These are phyloP conservation scores for Eremomyces bilateralis DNA, from an alignment of 495 filamentous ascomycete species.

Conservation along the genomic window DNA sequence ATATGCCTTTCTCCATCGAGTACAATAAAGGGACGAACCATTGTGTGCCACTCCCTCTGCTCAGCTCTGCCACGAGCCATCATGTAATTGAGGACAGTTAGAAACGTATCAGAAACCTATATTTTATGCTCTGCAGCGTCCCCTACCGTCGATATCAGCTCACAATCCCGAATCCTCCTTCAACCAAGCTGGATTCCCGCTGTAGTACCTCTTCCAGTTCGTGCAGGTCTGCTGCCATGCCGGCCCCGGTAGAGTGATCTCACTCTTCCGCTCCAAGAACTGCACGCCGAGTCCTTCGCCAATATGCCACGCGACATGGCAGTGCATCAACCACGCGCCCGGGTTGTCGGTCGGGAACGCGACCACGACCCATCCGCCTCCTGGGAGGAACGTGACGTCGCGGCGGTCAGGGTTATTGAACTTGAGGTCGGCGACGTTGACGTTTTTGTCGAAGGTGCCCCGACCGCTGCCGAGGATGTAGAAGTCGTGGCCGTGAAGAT, in stretches of 20 bases:
- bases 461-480: slow-evolving; percentile 11
- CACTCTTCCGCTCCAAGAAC: slow-evolving; percentile 13
- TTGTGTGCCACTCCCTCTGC: too few relatives aligned
- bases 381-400: slow-evolving; percentile 14
- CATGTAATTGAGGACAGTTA: too few relatives aligned
- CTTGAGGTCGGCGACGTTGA: slow-evolving; percentile 5
- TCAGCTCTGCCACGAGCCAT: too few relatives aligned
- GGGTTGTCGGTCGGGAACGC: slow-evolving; percentile 19
- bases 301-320: slow-evolving; percentile 18
- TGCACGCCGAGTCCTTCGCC: slow-evolving; percentile 14
- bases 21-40: too few relatives aligned
- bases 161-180: slow-evolving; percentile 2
- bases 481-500: slow-evolving; percentile 20
- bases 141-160: too few relatives aligned
- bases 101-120: too few relatives aligned
- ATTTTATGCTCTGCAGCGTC: too few relatives aligned
- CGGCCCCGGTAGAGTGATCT: background rate
- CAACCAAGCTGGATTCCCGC: background rate
- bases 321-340: slow-evolving; percentile 17
- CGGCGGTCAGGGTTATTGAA: slow-evolving; percentile 16
- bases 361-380: slow-evolving; percentile 13
- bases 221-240: slow-evolving; percentile 1
- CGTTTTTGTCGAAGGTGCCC: slow-evolving; percentile 10
- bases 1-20: too few relatives aligned
- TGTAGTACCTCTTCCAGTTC: slow-evolving; percentile 1